Base-by-base conservation (phyloP, 352 stramenopile species). In the Blastocystis sp. region DNA sequence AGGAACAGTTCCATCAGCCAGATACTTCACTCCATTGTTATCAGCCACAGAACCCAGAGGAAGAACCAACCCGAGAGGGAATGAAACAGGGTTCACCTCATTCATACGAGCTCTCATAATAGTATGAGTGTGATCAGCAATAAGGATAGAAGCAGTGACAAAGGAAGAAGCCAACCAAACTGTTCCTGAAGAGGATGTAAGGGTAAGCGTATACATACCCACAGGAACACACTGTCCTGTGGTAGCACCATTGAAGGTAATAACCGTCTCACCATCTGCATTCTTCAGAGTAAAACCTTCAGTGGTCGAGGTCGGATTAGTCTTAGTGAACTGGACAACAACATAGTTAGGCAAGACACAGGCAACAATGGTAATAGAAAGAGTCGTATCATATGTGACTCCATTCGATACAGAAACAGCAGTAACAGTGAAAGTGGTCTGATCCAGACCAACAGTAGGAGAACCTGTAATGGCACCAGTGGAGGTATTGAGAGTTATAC, bases 341-440 rank as follows among this genome's bases (percentile, higher is more conserved):
- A 87, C 42, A 49, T 77, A 63, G 51, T 73, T 57, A 24, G 77
- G 77, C 42, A 77, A 54, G 39, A 61, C 77, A 39, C 77, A 87
- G 12, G 54, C 16, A 32, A 49, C 42, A 27, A 87, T 59, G 12
- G 52, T 77, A 43, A 87, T 58, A 14, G 77, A 74, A 32, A 87
- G 9, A 9, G 56, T 77, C 3, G 54, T 75, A 5, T 57, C 73
- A 39, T 87, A 87, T 1, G 19, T 14, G 29, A 58, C 56, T 27
- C 52, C 27, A 27, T 74, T 59, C 58, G 9, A 0, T 24, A 6
- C 4, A 29, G 35, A 78, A 19, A 58, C 54, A n/a, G 77, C 77
- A 27, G 14, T 52, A 19, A 87, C 51, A 1, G 77, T 87, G 71
- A 81, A 81, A 1, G 37, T 29, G 12, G 71, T 81, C 6, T 59